Conservation (phyloP, 306 rosid genomes). For the Castanea crenata region DNA sequence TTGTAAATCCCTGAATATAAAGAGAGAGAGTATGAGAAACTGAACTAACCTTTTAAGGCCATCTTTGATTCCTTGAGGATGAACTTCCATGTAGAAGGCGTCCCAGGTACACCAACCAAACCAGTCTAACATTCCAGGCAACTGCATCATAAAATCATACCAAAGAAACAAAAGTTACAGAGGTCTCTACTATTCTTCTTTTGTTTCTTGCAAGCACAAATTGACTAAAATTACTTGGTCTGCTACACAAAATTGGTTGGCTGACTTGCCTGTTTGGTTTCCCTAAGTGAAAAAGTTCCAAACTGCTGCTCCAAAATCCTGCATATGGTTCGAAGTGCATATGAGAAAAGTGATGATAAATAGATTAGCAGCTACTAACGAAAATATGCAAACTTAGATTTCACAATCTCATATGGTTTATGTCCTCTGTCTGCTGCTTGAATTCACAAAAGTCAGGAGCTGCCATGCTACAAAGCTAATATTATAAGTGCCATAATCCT, state of each 20-base stretch:
- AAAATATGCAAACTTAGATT: neutral
- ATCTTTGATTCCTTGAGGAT: constrained; percentile 40
- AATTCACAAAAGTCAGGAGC: neutral
- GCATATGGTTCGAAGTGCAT: constrained; percentile 1
- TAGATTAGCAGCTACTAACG: neutral
- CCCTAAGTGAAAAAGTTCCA: constrained; percentile 38
- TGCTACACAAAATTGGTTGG: constrained; percentile 7
- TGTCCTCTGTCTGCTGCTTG: neutral
- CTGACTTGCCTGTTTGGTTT: constrained; percentile 36
- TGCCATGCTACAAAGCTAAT: neutral
- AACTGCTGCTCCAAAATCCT: constrained; percentile 35
- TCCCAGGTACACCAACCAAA: constrained; percentile 53
- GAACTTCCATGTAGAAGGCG: constrained; percentile 33
- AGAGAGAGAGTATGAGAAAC: neutral
- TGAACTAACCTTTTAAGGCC: constrained; percentile 38
- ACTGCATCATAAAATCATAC: constrained; percentile 17
- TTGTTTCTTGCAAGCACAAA: neutral
- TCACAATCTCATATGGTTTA: neutral
- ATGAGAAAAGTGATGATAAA: neutral
- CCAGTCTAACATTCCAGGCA: constrained; percentile 44
- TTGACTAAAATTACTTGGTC: constrained; percentile 1
- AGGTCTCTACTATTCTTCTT: neutral
- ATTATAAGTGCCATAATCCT: neutral
- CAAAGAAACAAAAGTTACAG: neutral
- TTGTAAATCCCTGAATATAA: neutral